Conservation (phyloP, 352 stramenopile species). For the Aphanomyces astaci region DNA sequence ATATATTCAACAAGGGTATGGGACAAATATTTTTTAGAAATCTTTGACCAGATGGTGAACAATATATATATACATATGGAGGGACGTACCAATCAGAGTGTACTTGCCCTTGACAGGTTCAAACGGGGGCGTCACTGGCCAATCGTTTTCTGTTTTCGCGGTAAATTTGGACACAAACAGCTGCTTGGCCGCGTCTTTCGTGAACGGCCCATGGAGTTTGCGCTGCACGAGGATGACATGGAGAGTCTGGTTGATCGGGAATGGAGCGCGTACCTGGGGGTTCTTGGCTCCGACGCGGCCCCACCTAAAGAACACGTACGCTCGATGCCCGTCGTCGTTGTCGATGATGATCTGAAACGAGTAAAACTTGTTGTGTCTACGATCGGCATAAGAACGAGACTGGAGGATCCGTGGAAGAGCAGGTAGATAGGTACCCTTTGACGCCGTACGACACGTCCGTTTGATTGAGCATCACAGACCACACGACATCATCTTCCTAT, state of each 20-base stretch:
- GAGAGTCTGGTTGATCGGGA: constrained; percentile 30
- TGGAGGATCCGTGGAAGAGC: neutral
- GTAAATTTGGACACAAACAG: constrained; percentile 58
- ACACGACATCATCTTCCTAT: constrained; percentile 42
- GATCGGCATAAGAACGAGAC: constrained; percentile 12
- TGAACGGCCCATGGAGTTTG: constrained; percentile 20
- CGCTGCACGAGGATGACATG: neutral
- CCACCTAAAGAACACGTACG: constrained; percentile 54
- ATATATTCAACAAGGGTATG: too few species aligned
- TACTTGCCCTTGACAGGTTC: constrained; percentile 47
- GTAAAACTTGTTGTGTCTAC: constrained; percentile 76
- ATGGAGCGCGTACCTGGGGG: constrained; percentile 35
- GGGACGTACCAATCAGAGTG: constrained; percentile 54
- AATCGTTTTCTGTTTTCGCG: constrained; percentile 58
- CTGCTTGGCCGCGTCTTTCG: constrained; percentile 42
- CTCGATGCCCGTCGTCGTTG: constrained; percentile 27
- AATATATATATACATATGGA: too few species aligned
- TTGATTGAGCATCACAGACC: constrained; percentile 63
- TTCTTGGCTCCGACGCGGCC: constrained; percentile 55
- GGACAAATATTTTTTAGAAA: too few species aligned
- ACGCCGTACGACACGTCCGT: constrained; percentile 50
- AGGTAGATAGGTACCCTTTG: constrained; percentile 32
- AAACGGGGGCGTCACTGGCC: constrained; percentile 41
- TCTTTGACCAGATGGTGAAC: too few species aligned
- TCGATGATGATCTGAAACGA: constrained; percentile 59